Base-by-base conservation (phyloP, 1,284 basidiomycete genomes). In the Amylostereum areolatum region DNA sequence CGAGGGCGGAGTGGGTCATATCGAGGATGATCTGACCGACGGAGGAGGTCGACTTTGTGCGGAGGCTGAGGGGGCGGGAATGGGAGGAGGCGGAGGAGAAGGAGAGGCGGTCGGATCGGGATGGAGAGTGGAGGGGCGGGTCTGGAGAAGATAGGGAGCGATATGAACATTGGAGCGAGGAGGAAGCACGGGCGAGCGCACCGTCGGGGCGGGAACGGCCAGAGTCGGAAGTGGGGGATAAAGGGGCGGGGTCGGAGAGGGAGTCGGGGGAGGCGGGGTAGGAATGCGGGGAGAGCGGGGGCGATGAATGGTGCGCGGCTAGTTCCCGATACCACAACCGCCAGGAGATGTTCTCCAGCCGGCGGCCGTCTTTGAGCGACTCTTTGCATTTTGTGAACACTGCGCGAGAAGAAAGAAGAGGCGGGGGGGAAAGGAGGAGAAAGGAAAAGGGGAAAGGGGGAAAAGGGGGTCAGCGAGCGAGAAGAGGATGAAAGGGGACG, bases 301-400 rank as follows among this genome's bases (percentile, higher is more conserved):
- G 61, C 49, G 58, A 64, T 24, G 57, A 33, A 33, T 66, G 66
- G 11, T 65, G 55, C 28, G 63, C 61, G 43, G 70, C 61, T 56
- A 83, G 71, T 57, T 89, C 81, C 54, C 82, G 79, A 62, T 87
- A 80, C 89, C 89, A 92, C 10, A 93, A 69, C 46, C 90, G 72
- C 91, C 90, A 93, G 5, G 85, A 84, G 49, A 92, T 82, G 62
- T 93, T 92, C 67, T 93, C 90, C 29, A 92, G 75, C 31, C 91
- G 72, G 27, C 73, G 74, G 10, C 91, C 91, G 55, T 91, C 83
- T 59, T 85, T 78, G 7, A 93, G 68, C 3, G 81, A 83, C 56
- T 81, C 78, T 64, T 88, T 89, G 70, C 86, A 91, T 62, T 89
- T 89, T 50, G 86, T 83, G 61, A 92, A 92, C 9, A 92, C 90